Evolutionary conservation across 2,329 filamentous ascomycete species (phyloP).

Genomic region (Penicillium sp.): DNA sequence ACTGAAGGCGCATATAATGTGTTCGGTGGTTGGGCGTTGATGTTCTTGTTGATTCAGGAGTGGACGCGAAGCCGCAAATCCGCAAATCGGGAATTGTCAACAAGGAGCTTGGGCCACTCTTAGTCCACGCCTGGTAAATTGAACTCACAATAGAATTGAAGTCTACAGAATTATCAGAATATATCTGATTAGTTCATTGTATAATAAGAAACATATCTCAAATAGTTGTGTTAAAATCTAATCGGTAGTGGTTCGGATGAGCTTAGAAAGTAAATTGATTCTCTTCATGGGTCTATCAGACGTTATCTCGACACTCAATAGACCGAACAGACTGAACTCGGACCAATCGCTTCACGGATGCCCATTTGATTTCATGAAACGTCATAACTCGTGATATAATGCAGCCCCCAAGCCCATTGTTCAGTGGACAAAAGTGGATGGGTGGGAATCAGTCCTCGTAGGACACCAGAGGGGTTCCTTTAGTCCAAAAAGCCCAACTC

Average conservation of each 20-base stretch:
- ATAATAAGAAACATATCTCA: background rate
- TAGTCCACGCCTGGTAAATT: slow-evolving; percentile 2
- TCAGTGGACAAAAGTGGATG: background rate
- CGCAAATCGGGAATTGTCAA: slow-evolving; percentile 27
- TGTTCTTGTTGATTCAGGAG: slow-evolving; percentile 14
- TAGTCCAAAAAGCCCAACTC: slow-evolving; percentile 51
- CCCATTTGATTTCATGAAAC: background rate
- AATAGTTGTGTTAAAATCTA: background rate
- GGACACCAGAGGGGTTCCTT: slow-evolving; percentile 1
- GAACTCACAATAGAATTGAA: background rate
- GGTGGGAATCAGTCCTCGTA: background rate
- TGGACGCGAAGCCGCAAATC: slow-evolving; percentile 19
- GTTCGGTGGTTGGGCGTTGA: slow-evolving; percentile 9
- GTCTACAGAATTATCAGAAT: background rate
- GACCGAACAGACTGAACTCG: background rate
- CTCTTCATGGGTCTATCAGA: background rate
- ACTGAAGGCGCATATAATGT: slow-evolving; percentile 9
- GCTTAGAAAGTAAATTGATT: background rate
- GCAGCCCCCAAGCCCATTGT: background rate
- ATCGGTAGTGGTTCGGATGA: background rate
- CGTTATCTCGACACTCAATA: background rate
- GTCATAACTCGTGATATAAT: background rate
- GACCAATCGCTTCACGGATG: background rate
- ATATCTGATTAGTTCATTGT: background rate
- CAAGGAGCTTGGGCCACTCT: slow-evolving; percentile 35